Percentiles rank a stretch among this genome's conserved stretches.
phyloP scores from a whole-genome alignment of 805 yeast genomes.

The Novakomyces olei region DNA sequence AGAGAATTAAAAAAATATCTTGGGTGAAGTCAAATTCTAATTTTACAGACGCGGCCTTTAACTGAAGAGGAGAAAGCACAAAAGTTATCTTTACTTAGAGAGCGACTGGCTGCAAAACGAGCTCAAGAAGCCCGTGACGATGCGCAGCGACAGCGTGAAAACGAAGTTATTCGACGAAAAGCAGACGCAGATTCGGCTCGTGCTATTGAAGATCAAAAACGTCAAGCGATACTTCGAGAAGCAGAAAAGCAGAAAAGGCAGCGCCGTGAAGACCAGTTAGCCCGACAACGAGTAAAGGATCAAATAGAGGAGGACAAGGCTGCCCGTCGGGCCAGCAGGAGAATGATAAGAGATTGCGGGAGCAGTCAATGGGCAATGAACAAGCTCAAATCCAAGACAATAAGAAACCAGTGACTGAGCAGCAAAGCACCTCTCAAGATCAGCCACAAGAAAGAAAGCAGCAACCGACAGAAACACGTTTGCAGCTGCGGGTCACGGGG shows the following conservation, averaged over 20 bases:
- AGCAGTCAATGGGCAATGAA: neutral
- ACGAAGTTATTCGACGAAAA: constrained; percentile 14
- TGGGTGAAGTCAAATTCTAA: too few species aligned
- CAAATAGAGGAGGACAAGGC: constrained; percentile 17
- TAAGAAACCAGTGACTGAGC: constrained; percentile 6
- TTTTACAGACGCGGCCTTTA: too few species aligned
- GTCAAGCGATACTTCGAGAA: constrained; percentile 14
- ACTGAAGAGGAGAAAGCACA: constrained; percentile 12
- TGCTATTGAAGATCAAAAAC: constrained; percentile 14
- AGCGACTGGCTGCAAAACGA: constrained; percentile 14
- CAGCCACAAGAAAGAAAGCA: constrained; percentile 7
- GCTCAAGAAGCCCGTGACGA: constrained; percentile 16
- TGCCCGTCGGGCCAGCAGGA: constrained; percentile 12
- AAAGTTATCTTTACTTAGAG: constrained; percentile 14
- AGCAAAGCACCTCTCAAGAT: constrained; percentile 8
- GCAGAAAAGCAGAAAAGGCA: constrained; percentile 15
- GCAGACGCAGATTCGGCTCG: constrained; percentile 13
- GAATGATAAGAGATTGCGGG: neutral
- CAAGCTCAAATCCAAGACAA: constrained; percentile 1
- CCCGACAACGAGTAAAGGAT: constrained; percentile 14
- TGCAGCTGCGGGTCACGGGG: constrained; percentile 9
- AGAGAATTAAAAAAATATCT: too few species aligned
- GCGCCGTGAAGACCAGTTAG: constrained; percentile 13
- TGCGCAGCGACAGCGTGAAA: constrained; percentile 12
- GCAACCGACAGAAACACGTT: constrained; percentile 10